Conservation (phyloP, 2,329 filamentous ascomycete genomes). For the Verticillium albo-atrum region DNA sequence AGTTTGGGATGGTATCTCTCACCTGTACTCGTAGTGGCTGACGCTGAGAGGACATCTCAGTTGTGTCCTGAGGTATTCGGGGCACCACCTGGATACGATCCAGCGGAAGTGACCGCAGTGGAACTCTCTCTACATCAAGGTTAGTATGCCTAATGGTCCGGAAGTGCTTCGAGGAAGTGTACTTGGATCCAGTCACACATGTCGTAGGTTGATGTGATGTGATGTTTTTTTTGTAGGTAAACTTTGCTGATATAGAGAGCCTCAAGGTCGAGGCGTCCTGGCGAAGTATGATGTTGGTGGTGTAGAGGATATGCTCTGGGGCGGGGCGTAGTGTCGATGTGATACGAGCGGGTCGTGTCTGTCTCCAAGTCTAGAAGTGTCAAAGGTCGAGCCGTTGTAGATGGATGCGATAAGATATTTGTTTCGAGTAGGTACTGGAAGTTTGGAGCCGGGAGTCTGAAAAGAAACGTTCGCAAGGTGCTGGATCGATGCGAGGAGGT, state of each 20-base stretch:
- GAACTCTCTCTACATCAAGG: slow-evolving; percentile 38
- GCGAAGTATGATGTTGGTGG: neutral
- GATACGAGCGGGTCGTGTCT: neutral
- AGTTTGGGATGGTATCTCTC: slow-evolving; percentile 13
- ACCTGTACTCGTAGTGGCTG: slow-evolving; percentile 42
- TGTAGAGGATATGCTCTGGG: neutral
- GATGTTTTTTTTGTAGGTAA: neutral
- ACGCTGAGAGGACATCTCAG: slow-evolving; percentile 36
- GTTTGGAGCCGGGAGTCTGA: neutral
- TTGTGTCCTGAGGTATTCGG: slow-evolving; percentile 39
- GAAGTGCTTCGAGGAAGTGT: neutral
- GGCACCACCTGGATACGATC: slow-evolving; percentile 38
- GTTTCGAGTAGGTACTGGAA: too few species aligned
- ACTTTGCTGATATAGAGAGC: neutral
- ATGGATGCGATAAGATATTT: neutral
- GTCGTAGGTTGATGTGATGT: neutral
- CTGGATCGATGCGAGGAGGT: neutral
- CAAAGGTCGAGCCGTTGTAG: neutral
- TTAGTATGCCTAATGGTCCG: slow-evolving; percentile 5
- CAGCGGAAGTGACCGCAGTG: slow-evolving; percentile 49
- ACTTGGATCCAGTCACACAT: slow-evolving; percentile 52
- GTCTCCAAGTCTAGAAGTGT: neutral
- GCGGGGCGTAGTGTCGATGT: neutral
- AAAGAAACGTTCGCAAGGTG: neutral
- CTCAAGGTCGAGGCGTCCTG: neutral